A percentile compares a stretch with the other conserved stretches of the same genome.
Evolutionary conservation across 257 asterid species (phyloP).

Genomic region (Solanum ossicruentum): DNA sequence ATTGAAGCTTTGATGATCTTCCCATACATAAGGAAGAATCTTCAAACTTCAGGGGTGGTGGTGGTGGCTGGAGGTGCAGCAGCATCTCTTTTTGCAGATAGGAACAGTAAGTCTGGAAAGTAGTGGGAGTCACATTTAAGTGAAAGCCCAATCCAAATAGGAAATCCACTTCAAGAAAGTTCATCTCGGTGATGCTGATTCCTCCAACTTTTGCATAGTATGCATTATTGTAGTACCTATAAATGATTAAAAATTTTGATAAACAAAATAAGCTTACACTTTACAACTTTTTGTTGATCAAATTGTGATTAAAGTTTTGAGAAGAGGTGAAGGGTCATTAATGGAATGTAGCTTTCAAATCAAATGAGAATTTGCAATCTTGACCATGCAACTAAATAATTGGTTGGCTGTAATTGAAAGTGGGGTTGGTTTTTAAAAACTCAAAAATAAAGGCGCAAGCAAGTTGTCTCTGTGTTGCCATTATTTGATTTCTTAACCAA

Average conservation of each 20-base stretch:
- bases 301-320: background rate
- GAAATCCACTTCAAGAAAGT: conserved; percentile 88
- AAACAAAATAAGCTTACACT: background rate
- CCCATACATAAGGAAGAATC: conserved; percentile 24
- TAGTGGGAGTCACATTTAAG: conserved; percentile 73
- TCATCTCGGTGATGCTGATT: conserved; percentile 87
- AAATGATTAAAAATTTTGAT: background rate
- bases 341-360: conserved; percentile 36
- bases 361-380: conserved; percentile 26
- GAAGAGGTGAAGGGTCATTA: background rate
- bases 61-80: conserved; percentile 36
- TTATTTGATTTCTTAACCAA: background rate
- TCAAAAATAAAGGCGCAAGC: background rate
- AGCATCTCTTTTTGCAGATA: conserved; percentile 72
- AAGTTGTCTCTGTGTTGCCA: background rate
- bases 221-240: conserved; percentile 87
- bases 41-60: conserved; percentile 26
- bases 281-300: background rate
- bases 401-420: conserved; percentile 8
- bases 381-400: conserved; percentile 6
- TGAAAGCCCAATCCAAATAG: conserved; percentile 83
- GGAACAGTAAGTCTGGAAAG: conserved; percentile 55
- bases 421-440: background rate
- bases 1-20: conserved; percentile 42
- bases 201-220: conserved; percentile 97